Percentiles rank a stretch among this genome's conserved stretches.
Evolutionary conservation across 805 yeast genomes (phyloP).

Genomic region (Blastobotrys robertii): DNA sequence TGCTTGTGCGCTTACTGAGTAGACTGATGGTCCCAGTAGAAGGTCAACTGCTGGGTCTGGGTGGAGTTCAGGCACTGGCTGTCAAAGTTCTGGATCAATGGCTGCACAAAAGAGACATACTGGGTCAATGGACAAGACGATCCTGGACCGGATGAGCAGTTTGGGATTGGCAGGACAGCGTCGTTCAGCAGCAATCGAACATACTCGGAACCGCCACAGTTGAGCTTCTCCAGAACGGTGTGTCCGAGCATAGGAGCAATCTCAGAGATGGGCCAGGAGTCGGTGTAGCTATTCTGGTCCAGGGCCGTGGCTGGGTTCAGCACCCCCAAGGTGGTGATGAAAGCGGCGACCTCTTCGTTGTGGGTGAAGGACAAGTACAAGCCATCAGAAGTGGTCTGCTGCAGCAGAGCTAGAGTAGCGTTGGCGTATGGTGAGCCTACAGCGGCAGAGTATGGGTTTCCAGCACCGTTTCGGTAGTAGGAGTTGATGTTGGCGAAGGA

Average conservation of each 20-base stretch:
- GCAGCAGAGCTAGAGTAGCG: slow-evolving; percentile 38
- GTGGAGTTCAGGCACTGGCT: no score
- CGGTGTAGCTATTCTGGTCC: no score
- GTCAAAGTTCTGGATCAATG: no score
- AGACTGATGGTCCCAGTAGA: no score
- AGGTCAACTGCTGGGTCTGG: no score
- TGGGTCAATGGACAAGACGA: slow-evolving; percentile 29
- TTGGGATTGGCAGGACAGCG: slow-evolving; percentile 42
- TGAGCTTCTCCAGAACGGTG: slow-evolving; percentile 39
- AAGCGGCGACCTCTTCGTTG: no score
- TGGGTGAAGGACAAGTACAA: neutral
- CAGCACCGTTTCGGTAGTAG: slow-evolving; percentile 43
- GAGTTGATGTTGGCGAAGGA: slow-evolving; percentile 35
- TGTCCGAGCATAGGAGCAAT: slow-evolving; percentile 51
- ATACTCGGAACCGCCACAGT: slow-evolving; percentile 33
- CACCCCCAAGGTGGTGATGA: no score
- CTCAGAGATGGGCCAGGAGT: slow-evolving; percentile 27
- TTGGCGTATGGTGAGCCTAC: slow-evolving; percentile 40
- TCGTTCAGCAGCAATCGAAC: slow-evolving; percentile 44
- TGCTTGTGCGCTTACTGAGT: no score
- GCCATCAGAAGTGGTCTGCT: slow-evolving; percentile 25
- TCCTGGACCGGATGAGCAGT: slow-evolving; percentile 45
- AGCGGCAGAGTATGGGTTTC: slow-evolving; percentile 31
- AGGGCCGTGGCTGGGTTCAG: no score
- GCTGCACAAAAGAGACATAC: no score